Base-by-base conservation (phyloP, 2,329 filamentous ascomycete genomes). In the Emergomyces africanus region DNA sequence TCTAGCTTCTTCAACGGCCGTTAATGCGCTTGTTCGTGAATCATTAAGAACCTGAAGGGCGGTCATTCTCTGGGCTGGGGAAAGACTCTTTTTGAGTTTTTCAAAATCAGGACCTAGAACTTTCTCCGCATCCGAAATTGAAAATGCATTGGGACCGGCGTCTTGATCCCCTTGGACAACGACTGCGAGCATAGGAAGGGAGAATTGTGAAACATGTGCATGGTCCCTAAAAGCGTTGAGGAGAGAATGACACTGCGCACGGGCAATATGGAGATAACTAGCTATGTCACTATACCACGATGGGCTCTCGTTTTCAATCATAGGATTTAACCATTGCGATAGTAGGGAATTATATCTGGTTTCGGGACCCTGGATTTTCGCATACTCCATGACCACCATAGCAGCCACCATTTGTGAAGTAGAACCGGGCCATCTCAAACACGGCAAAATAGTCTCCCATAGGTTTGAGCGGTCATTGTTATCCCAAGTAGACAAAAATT, bases 141-240 rank as follows among this genome's bases (percentile, higher is more conserved):
- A 95, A 71, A 99, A 99, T 6, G 94, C 92, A 66, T 85, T 92
- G 10, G 92, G 91, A 0, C 94, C 92, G 41, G 94, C 92, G 68
- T 95, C 88, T 5, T 88, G 80, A 68, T 97, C 92, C 35, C 94
- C 94, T 74, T 99, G 94, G 9, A 96, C 92, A 20, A 99, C 84
- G 2, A 95, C 89, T 25, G 94, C 90, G 53, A 97, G 81, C 5
- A 81, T 81, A 0, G 95, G 92, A 46, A 97, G 77, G 69, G 86
- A 88, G 62, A 81, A 79, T 54, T 84, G 81, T 25, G 88, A 81
- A 1, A 95, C 85, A 69, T 94, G 91, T 42, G 89, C 90, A 67
- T 90, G 86, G 65, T 97, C 92, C 66, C 90, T 84, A 81, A 99
- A 99, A 57, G 94, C 83, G 69, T 92, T 90, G 61, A 97, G 78